phyloP scores from a whole-genome alignment of 2,329 filamentous ascomycete genomes.

The Endothia cerciana region DNA sequence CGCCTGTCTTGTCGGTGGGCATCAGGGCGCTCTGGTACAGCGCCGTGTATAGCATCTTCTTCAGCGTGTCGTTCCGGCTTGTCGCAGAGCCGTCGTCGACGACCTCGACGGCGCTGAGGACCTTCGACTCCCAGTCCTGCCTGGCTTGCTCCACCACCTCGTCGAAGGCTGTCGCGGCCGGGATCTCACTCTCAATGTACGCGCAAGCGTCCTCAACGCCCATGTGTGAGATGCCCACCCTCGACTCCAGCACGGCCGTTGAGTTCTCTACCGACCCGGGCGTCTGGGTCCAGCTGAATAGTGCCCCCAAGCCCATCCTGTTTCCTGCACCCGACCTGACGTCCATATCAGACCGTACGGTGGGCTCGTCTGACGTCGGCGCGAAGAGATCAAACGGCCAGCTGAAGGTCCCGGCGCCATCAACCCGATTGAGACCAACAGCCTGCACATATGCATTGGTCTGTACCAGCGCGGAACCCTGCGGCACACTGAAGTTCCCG shows the following conservation, averaged over 20 bases:
- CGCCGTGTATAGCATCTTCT: constrained; percentile 51
- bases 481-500: constrained; percentile 18
- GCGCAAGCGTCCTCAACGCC: constrained; percentile 15
- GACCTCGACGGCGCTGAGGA: constrained; percentile 20
- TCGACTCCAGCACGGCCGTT: constrained; percentile 16
- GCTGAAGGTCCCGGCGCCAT: constrained; percentile 19
- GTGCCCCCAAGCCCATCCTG: constrained; percentile 18
- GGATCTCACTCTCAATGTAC: constrained; percentile 16
- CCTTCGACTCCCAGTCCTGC: constrained; percentile 18
- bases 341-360: constrained; percentile 13
- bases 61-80: constrained; percentile 17
- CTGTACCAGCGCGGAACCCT: neutral
- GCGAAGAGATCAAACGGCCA: constrained; percentile 17
- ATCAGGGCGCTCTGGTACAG: constrained; percentile 60
- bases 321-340: constrained; percentile 16
- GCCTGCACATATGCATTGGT: constrained; percentile 19
- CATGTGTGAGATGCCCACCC: constrained; percentile 17
- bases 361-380: neutral
- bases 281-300: constrained; percentile 19
- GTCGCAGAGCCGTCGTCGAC: constrained; percentile 10
- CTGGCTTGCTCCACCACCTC: constrained; percentile 19
- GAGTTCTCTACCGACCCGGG: neutral
- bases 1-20: constrained; percentile 56
- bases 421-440: constrained; percentile 8
- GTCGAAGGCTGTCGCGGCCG: constrained; percentile 12